Percentiles rank a stretch among this genome's conserved stretches.
Evolutionary conservation across 208 protist species (phyloP).

Genomic region (Spironucleus salmonicida): DNA sequence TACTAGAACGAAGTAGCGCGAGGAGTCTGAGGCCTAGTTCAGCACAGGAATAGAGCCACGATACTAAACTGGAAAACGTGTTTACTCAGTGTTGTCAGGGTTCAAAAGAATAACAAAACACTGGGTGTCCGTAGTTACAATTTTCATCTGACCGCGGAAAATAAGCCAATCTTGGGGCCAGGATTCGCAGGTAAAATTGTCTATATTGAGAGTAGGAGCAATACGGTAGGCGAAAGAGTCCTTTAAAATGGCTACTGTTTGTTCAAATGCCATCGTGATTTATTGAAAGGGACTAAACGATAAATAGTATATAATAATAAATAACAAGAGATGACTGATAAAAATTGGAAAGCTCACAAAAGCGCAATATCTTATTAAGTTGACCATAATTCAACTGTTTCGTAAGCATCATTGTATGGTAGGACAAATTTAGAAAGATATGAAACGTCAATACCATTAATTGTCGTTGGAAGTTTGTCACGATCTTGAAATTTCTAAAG

Average conservation of each 20-base stretch:
- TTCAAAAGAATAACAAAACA: neutral
- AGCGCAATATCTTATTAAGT: neutral
- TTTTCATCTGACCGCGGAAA: neutral
- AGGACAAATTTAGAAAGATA: neutral
- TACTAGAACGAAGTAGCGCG: slow-evolving; percentile 25
- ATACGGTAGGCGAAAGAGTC: neutral
- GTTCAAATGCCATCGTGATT: neutral
- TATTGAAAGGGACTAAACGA: no score
- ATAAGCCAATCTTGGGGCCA: slow-evolving; percentile 20
- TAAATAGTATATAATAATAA: no score
- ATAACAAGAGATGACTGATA: no score
- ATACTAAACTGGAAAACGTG: slow-evolving; percentile 12
- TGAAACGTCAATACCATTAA: neutral
- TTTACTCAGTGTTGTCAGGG: slow-evolving; percentile 1
- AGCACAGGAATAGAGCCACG: neutral
- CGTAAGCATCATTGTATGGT: neutral
- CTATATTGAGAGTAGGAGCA: slow-evolving; percentile 3
- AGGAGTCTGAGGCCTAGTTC: slow-evolving; percentile 6
- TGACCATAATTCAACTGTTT: neutral
- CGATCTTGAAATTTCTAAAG: neutral
- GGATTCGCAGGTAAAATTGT: neutral
- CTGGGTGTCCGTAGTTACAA: neutral
- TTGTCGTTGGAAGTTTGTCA: neutral
- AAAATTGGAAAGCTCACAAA: no score
- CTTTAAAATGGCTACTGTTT: neutral